A percentile compares a stretch with the other conserved stretches of the same genome.
These are phyloP conservation scores for Acanthamoeba castellanii DNA, from an alignment of 208 protist genomes.

Conservation along the genomic window DNA sequence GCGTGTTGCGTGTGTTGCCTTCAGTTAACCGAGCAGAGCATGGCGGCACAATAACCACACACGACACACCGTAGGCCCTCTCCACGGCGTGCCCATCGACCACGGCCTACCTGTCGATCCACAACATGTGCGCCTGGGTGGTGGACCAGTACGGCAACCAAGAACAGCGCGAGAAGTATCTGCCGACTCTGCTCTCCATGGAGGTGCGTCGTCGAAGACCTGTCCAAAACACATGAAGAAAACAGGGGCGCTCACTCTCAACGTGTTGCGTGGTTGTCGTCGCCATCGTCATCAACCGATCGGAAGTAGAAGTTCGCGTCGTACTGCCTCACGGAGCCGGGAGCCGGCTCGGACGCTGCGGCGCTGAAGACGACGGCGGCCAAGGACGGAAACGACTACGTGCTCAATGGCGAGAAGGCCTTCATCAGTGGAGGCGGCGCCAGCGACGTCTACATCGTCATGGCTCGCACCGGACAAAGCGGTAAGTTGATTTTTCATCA, in stretches of 20 bases:
- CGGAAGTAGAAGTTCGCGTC: conserved; percentile 80
- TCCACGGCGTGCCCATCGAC: conserved; percentile 63
- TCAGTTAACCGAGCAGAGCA: too few species aligned
- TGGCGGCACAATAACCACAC: too few species aligned
- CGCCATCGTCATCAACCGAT: not conserved
- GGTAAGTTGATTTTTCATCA: not conserved
- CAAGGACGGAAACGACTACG: conserved; percentile 86
- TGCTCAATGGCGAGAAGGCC: conserved; percentile 91
- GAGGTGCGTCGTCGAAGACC: not conserved
- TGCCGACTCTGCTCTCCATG: conserved; percentile 83
- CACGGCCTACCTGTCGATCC: conserved; percentile 66
- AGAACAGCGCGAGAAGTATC: conserved; percentile 84
- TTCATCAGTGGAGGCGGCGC: conserved; percentile 91
- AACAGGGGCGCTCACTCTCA: not conserved
- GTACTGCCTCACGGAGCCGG: conserved; percentile 92
- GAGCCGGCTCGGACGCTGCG: conserved; percentile 88
- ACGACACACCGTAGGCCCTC: not conserved
- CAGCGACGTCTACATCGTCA: conserved; percentile 89
- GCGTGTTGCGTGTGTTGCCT: too few species aligned
- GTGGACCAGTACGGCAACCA: conserved; percentile 89
- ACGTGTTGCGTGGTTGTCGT: not conserved
- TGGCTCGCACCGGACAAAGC: conserved; percentile 85
- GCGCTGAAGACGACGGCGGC: conserved; percentile 86
- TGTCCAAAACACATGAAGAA: not conserved
- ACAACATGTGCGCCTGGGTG: conserved; percentile 90